Percentiles rank a stretch among this genome's conserved stretches.
phyloP scores from a whole-genome alignment of 2,329 filamentous ascomycete species.

The Daldinia eschscholtzii region DNA sequence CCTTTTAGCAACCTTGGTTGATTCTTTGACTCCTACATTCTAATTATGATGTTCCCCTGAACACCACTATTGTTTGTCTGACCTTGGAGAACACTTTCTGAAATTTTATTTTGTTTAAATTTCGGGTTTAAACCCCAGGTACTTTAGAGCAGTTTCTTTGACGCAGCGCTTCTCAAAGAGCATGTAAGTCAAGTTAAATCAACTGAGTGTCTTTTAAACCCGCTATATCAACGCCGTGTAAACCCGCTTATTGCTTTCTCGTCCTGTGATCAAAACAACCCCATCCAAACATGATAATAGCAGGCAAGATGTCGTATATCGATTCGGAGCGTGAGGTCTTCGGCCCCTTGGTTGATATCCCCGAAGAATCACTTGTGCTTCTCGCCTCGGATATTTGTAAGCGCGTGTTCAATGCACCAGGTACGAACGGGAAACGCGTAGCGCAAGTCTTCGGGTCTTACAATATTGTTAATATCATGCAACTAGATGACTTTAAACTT shows the following conservation, averaged over 20 bases:
- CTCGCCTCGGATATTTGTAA: slow-evolving; percentile 19
- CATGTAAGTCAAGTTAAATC: not conserved
- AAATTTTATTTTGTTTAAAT: not conserved
- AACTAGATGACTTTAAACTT: not conserved
- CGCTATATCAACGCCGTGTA: not conserved
- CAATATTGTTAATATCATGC: not conserved
- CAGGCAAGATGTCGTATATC: not conserved
- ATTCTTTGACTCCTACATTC: too few relatives aligned
- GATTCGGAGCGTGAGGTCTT: not conserved
- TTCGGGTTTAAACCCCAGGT: not conserved
- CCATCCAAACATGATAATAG: not conserved
- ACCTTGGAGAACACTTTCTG: too few relatives aligned
- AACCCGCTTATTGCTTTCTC: not conserved
- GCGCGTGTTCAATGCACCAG: slow-evolving; percentile 1
- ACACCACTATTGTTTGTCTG: not conserved
- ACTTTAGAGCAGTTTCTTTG: not conserved
- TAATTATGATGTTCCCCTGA: too few relatives aligned
- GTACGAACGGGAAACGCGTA: not conserved
- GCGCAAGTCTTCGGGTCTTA: not conserved
- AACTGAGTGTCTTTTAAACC: not conserved
- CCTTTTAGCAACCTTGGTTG: not conserved
- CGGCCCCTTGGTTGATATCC: slow-evolving; percentile 17
- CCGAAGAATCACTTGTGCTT: slow-evolving; percentile 8
- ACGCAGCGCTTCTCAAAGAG: not conserved
- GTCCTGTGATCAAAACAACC: not conserved